Base-by-base conservation (phyloP, 2,329 filamentous ascomycete species). In the Fusarium denticulatum region DNA sequence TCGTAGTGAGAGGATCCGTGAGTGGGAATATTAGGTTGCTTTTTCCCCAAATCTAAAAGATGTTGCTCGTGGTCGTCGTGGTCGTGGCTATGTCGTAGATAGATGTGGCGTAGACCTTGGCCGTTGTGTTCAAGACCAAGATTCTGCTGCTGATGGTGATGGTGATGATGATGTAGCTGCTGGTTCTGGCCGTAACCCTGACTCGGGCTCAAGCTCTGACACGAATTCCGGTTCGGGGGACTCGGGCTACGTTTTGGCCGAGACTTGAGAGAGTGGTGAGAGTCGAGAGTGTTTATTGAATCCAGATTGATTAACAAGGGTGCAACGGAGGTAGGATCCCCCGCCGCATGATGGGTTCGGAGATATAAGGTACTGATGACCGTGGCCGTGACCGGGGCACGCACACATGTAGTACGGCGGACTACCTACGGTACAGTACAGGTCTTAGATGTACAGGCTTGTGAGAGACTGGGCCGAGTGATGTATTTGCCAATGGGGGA, bases 281-380 rank as follows among this genome's bases (percentile, higher is more conserved):
- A 56, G 75, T 78, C 77, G 62, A 83, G 47, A 72, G 77, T 76
- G 63, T 84, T 81, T 87, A 87, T 83, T 79, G 87, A 81, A 87
- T 90, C 89, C 88, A 90, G 86, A 81, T 83, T 89, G 87, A 86
- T 82, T 73, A 78, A 79, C 77, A 81, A 76, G 79, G 81, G 82
- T 86, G 86, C 87, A 85, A 87, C 85, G 87, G 88, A 89, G 87
- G 81, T 77, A 74, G 79, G 82, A 86, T 88, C 88, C 81, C 79
- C 80, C 86, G 85, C 89, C 85, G 86, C 89, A 91, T 90, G 78
- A 81, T 86, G 83, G 77, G 64, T 75, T 71, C 64, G 72, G 77
- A 71, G 61, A 76, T 75, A 73, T 75, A 76, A 71, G 59, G 69
- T 72, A 60, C 67, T 60, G 65, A 75, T 57, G 67, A 72, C 74